Evolutionary conservation across 306 rosid species (phyloP).

Genomic region (Inga laurina): DNA sequence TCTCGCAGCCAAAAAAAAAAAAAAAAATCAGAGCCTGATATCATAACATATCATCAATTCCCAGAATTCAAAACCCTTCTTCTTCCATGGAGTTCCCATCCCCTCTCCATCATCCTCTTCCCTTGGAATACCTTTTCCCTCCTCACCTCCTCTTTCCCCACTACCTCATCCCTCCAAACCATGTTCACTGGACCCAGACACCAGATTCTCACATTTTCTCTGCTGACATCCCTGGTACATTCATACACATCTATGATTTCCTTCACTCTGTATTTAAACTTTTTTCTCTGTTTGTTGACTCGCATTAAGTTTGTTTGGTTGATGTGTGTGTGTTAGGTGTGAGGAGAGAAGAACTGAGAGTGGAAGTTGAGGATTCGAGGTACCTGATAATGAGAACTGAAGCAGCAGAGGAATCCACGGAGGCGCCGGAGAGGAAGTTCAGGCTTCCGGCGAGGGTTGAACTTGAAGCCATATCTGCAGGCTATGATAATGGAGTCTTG

Average conservation of each 20-base stretch:
- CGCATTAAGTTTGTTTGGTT: not conserved
- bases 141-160: slow-evolving; percentile 58
- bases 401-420: slow-evolving; percentile 53
- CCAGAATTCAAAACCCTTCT: not conserved
- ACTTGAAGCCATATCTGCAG: slow-evolving; percentile 60
- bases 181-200: slow-evolving; percentile 77
- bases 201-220: slow-evolving; percentile 74
- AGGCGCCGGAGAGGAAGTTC: slow-evolving; percentile 62
- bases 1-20: not conserved
- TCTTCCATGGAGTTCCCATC: slow-evolving; percentile 53
- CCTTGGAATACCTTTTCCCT: slow-evolving; percentile 49
- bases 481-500: slow-evolving; percentile 68
- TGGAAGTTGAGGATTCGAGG: slow-evolving; percentile 76
- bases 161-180: slow-evolving; percentile 55
- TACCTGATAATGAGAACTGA: slow-evolving; percentile 70
- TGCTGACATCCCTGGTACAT: slow-evolving; percentile 68
- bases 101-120: slow-evolving; percentile 7
- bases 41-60: not conserved
- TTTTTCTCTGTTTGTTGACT: not conserved
- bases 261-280: not conserved
- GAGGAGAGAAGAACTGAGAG: slow-evolving; percentile 70
- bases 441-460: slow-evolving; percentile 65
- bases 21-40: not conserved
- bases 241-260: no score
- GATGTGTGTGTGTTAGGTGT: slow-evolving; percentile 47